Base-by-base conservation (phyloP, 768 basidiomycete genomes). In the Suillus luteus region DNA sequence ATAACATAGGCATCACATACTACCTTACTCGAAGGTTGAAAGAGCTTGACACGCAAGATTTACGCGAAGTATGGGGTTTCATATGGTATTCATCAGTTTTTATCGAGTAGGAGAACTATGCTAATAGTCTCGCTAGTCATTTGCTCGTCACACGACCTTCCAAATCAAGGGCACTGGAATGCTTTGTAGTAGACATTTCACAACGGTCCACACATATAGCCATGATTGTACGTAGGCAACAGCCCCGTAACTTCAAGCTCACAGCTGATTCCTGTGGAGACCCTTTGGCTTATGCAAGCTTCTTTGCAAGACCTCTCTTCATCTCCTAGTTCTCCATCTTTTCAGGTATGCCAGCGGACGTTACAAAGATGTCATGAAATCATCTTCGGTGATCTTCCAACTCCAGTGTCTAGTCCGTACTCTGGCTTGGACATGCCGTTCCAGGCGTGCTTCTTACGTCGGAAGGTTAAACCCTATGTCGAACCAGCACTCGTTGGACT, bases 241-340 rank as follows among this genome's bases (percentile, higher is more conserved):
- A n/a, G 72, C 67, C 55, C 67, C 41, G 65, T 51, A 22, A 37
- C 66, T 65, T 61, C 49, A 64, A 61, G 27, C 24, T 60, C 61
- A 51, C 51, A 46, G 60, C 59, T 57, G 17, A 68, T 55, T 33
- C 27, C 33, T 57, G 27, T 31, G 9, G 72, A 96, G 95, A 98
- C 97, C 0, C 79, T 99, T 52, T 99, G 96, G 95, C 97, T 96
- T 77, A 96, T 99, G 91, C 97, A 99, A 85, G 93, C 96, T 17
- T 88, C 92, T 33, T 82, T 99, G 22, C 86, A 86, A 63, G 97
- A 99, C 75, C 81, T 98, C 9, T 84, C 64, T 55, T 64, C 68
- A 11, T 49, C 70, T 76, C 52, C 82, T 15, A 84, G 86, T 55
- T 89, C 93, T 3, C 84, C 79, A 49, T 93, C 95, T 1, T 98